Evolutionary conservation across 163 green algal genomes (phyloP), one percentile per base, ranked within the genome.

Genomic region (Chlamydomonas reinhardtii): DNA sequence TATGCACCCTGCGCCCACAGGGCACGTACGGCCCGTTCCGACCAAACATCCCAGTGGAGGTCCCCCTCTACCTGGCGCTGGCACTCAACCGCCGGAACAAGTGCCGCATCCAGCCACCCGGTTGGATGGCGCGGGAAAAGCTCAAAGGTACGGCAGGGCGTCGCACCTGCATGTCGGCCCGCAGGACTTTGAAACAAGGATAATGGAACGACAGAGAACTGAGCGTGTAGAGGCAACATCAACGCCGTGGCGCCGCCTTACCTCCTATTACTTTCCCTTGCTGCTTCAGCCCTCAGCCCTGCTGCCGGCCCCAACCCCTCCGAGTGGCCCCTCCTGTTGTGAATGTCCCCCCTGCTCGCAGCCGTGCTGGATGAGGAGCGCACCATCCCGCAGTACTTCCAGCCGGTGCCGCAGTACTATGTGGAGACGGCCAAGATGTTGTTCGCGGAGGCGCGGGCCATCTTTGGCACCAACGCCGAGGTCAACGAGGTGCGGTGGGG

Each of bases 61-160:
- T 98, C 61, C 96, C 96, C 0, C 82, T 98, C 17, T 99, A 96
- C 96, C 85, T 99, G 52, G 96, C 96, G 4, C 68, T 97, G 11
- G 88, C 93, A 29, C 92, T 99, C 27, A 92, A 95, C 72, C 97
- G 97, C 74, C 91, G 96, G 29, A 94, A 94, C 39, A 96, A 95
- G 39, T 98, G 94, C 81, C 88, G 87, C n/a, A 96, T 99, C 31
- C 88, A 94, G 70, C 75, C 92, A 24, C 96, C 96, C 35, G 86
- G 87, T 3, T 99, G 96, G 96, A 95, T 99, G 85, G 83, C 82
- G 3, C 64, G 85, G 15, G 91, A 95, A 11, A 80, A 89, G 43
- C 85, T 98, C 24, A 76, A 94, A 82, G 84, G 94, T 97, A 22
- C 0, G 69, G 34, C 2, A 0, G 20, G 22, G 31, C 17, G 4